A percentile compares a stretch with the other conserved stretches of the same genome.
phyloP scores from a whole-genome alignment of 768 basidiomycete genomes.

The Podaxis sp. region DNA sequence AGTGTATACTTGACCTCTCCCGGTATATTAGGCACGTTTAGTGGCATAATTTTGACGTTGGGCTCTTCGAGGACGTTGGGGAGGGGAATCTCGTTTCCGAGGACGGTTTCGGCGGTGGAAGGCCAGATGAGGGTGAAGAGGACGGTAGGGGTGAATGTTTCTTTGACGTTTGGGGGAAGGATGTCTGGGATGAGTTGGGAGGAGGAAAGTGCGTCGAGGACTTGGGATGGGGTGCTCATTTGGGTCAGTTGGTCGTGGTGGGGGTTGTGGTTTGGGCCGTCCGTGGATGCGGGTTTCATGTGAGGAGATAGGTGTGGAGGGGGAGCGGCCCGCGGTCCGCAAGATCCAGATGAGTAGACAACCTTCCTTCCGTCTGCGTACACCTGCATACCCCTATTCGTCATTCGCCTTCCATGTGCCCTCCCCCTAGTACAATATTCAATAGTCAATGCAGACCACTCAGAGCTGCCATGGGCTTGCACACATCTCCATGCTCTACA shows the following conservation, averaged over 20 bases:
- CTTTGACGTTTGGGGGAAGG: not conserved
- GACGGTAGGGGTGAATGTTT: not conserved
- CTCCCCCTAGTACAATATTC: too few species aligned
- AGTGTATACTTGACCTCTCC: conserved; percentile 42
- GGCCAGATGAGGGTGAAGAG: conserved; percentile 9
- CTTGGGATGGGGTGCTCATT: not conserved
- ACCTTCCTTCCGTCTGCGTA: too few species aligned
- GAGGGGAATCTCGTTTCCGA: conserved; percentile 26
- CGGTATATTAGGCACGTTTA: conserved; percentile 14
- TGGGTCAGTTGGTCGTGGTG: not conserved
- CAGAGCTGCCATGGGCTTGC: too few species aligned
- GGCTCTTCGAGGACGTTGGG: conserved; percentile 46
- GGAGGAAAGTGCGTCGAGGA: not conserved
- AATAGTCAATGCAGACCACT: too few species aligned
- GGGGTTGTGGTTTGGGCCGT: not conserved
- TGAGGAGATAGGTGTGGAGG: too few species aligned
- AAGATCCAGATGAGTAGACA: not conserved
- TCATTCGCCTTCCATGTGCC: not conserved
- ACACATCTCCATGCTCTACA: too few species aligned
- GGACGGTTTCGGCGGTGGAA: conserved; percentile 20
- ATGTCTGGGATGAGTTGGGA: conserved; percentile 9
- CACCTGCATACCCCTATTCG: too few species aligned
- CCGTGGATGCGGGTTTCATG: not conserved
- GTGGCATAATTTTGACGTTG: conserved; percentile 38
- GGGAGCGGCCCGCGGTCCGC: not conserved